Conservation (phyloP, 2,329 filamentous ascomycete genomes). For the Hypoxylon sp. region DNA sequence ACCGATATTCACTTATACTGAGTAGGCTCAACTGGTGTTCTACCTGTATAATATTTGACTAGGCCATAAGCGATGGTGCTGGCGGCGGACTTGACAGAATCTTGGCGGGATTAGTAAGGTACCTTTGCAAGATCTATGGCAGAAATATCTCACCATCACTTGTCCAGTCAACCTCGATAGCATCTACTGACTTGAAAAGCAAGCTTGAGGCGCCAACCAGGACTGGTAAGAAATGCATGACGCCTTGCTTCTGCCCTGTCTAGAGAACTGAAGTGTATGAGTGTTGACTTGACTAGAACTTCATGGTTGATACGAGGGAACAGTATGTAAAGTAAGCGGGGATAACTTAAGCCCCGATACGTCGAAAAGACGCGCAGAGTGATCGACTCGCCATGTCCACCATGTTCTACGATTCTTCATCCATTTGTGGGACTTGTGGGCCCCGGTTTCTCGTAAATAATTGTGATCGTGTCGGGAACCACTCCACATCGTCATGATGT, state of each 20-base stretch:
- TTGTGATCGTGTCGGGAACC: constrained; percentile 10
- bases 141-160: constrained; percentile 34
- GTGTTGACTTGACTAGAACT: constrained; percentile 3
- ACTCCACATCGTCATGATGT: constrained; percentile 21
- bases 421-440: constrained; percentile 27
- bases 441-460: constrained; percentile 19
- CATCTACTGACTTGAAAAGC: constrained; percentile 27
- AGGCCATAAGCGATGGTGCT: constrained; percentile 42
- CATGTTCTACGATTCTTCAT: constrained; percentile 17
- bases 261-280: constrained; percentile 5
- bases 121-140: neutral
- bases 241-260: constrained; percentile 11
- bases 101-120: constrained; percentile 29
- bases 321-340: constrained; percentile 20
- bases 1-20: neutral
- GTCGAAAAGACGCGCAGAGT: constrained; percentile 8
- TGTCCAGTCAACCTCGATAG: constrained; percentile 38
- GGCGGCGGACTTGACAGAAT: constrained; percentile 39
- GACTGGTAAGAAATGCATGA: constrained; percentile 29
- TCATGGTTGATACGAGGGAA: constrained; percentile 15
- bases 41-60: constrained; percentile 42
- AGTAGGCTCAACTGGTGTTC: neutral
- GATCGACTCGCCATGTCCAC: constrained; percentile 26
- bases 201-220: constrained; percentile 29
- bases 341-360: constrained; percentile 22